Percentiles rank a stretch among this genome's conserved stretches.
Evolutionary conservation across 2,329 filamentous ascomycete genomes (phyloP).

Genomic region (Epichloe sp.): DNA sequence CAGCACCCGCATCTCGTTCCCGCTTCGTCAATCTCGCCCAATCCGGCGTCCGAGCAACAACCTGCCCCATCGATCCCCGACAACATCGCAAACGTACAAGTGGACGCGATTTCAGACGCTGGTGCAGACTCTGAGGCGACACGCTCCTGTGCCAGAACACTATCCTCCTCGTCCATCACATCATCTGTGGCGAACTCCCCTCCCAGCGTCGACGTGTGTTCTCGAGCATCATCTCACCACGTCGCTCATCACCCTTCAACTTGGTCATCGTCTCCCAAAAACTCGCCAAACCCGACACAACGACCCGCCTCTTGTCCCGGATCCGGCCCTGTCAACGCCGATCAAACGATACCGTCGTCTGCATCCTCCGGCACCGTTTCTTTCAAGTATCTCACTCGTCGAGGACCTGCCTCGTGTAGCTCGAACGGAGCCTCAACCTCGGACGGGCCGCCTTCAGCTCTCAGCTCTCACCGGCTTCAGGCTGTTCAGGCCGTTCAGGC

Average conservation of each 20-base stretch:
- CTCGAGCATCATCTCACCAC: slow-evolving; percentile 8
- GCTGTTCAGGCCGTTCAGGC: slow-evolving; percentile 17
- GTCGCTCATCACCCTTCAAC: not conserved
- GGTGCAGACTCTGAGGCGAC: slow-evolving; percentile 2
- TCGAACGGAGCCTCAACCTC: slow-evolving; percentile 22
- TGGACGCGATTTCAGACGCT: slow-evolving; percentile 7
- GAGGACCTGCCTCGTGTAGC: slow-evolving; percentile 25
- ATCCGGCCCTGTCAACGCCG: slow-evolving; percentile 11
- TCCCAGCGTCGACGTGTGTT: slow-evolving; percentile 4
- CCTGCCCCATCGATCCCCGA: slow-evolving; percentile 7
- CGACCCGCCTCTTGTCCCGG: slow-evolving; percentile 8
- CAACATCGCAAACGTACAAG: slow-evolving; percentile 10
- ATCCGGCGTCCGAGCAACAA: slow-evolving; percentile 11
- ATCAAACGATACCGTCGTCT: slow-evolving; percentile 9
- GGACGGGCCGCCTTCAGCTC: slow-evolving; percentile 17
- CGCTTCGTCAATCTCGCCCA: slow-evolving; percentile 15
- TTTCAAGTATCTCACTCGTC: slow-evolving; percentile 22
- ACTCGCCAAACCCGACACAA: slow-evolving; percentile 2
- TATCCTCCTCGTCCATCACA: not conserved
- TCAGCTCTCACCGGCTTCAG: slow-evolving; percentile 21
- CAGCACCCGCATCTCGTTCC: slow-evolving; percentile 1
- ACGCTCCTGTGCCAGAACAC: not conserved
- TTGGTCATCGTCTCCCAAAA: slow-evolving; percentile 2
- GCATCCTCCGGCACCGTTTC: slow-evolving; percentile 14
- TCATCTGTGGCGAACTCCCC: slow-evolving; percentile 3